Conservation (phyloP, 805 yeast species). For the Cyberlindnera subsufficiens region DNA sequence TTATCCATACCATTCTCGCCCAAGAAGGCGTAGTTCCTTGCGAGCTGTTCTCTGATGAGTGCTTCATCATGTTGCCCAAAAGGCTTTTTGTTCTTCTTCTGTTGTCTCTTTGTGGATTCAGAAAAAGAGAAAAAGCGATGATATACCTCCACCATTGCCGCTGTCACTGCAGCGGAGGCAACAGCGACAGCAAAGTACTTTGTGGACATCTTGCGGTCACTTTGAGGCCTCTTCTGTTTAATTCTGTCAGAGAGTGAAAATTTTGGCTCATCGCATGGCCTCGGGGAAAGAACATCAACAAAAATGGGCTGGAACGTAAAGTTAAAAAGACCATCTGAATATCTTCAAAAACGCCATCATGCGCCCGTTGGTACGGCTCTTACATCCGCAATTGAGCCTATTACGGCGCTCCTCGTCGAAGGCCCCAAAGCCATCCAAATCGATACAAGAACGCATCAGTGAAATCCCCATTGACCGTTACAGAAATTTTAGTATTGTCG, state of each 20-base stretch:
- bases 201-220: slow-evolving; percentile 4
- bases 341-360: not conserved
- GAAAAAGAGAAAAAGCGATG: slow-evolving; percentile 15
- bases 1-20: slow-evolving; percentile 78
- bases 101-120: slow-evolving; percentile 2
- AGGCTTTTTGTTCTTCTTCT: slow-evolving; percentile 1
- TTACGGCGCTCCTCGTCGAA: not conserved
- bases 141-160: slow-evolving; percentile 25
- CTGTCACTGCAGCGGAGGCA: slow-evolving; percentile 25
- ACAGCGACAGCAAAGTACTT: slow-evolving; percentile 27
- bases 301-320: not conserved
- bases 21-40: slow-evolving; percentile 88
- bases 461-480: slow-evolving; percentile 77
- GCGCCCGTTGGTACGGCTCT: not conserved
- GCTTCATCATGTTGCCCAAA: slow-evolving; percentile 45
- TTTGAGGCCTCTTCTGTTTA: not conserved
- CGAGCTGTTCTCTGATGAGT: slow-evolving; percentile 83
- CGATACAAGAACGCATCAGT: slow-evolving; percentile 53
- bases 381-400: not conserved
- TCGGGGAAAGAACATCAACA: not conserved
- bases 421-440: not conserved
- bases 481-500: slow-evolving; percentile 90
- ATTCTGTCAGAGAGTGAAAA: not conserved
- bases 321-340: not conserved
- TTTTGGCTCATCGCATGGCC: not conserved